These are phyloP conservation scores for Aspergillus novoparasiticus DNA, from an alignment of 2,329 filamentous ascomycete species.

Conservation along the genomic window DNA sequence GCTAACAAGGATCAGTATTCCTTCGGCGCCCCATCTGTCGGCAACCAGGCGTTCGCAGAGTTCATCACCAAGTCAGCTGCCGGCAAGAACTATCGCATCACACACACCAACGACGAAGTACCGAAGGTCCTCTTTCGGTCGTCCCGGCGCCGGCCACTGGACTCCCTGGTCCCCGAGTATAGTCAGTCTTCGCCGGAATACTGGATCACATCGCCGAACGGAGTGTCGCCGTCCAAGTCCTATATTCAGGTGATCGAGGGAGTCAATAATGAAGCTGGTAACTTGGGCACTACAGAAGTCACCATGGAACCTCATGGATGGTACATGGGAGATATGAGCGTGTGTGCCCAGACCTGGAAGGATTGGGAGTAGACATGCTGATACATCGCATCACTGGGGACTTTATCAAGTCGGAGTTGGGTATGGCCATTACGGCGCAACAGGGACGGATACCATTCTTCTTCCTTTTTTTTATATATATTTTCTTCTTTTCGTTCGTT, in stretches of 20 bases:
- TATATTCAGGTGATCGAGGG: constrained; percentile 30
- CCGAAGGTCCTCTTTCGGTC: constrained; percentile 1
- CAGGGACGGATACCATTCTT: neutral
- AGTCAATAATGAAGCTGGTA: constrained; percentile 15
- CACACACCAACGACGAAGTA: constrained; percentile 1
- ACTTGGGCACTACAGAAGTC: constrained; percentile 1
- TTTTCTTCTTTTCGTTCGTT: too few species aligned
- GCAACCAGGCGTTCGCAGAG: constrained; percentile 7
- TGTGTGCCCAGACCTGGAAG: constrained; percentile 4
- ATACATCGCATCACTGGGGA: neutral
- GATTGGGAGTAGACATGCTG: neutral
- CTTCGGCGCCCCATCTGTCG: constrained; percentile 8
- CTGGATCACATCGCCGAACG: constrained; percentile 11
- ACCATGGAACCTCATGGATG: constrained; percentile 6
- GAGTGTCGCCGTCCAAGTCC: constrained; percentile 21
- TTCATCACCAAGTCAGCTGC: neutral
- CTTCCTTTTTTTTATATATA: too few species aligned
- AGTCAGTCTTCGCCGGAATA: constrained; percentile 18
- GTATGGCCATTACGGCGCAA: neutral
- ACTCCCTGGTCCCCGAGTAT: constrained; percentile 2
- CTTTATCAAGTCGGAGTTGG: neutral
- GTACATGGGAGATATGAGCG: constrained; percentile 7
- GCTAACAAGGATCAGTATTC: constrained; percentile 3
- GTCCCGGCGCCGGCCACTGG: neutral
- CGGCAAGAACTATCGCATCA: constrained; percentile 7